Evolutionary conservation across 176 grass and related monocot species (phyloP), one percentile per base, ranked within the genome.

Genomic region (Oryza brachyantha): DNA sequence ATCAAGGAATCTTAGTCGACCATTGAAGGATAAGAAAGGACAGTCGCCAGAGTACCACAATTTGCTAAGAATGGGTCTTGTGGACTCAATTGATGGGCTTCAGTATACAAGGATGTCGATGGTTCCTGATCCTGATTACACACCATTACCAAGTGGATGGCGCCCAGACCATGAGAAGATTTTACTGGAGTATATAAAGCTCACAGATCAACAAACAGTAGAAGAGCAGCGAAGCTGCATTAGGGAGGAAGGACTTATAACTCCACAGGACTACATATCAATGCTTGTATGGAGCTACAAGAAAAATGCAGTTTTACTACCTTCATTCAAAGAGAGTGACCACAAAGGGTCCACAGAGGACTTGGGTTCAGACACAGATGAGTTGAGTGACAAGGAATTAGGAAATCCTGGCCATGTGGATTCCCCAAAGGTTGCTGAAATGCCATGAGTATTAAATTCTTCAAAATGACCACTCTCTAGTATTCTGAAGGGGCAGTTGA

Each of bases 251-350:
- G 96, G 96, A 16, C 96, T 93, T 83, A 78, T 89, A 84, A 93
- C 87, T 32, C 92, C 96, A 32, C 96, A 99, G 69, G 92, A 95
- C 55, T 79, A 86, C 57, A 71, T 99, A 91, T 99, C 96, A 16
- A 86, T 93, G 88, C 87, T 99, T 59, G 90, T 99, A 58, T 99
- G 96, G 96, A 90, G 91, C 82, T 99, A 99, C 73, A 99, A 99
- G 84, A 99, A 84, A 86, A 99, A 93, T 87, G 81, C 92, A 50
- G 68, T 80, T 87, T 39, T 89, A 65, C 66, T 92, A 68, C 75
- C 75, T 62, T 71, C 84, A 85, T 77, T 71, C 17, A 87, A 83
- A 79, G 81, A 79, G 66, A 79, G 36, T 68, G 80, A 85, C 68
- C 5, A 27, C 40, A 65, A 88, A 75, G 85, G 17, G 42, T 66